A percentile compares a stretch with the other conserved stretches of the same genome.
Conservation (phyloP, 2,329 filamentous ascomycete species). For the Aspergillus sp. region DNA sequence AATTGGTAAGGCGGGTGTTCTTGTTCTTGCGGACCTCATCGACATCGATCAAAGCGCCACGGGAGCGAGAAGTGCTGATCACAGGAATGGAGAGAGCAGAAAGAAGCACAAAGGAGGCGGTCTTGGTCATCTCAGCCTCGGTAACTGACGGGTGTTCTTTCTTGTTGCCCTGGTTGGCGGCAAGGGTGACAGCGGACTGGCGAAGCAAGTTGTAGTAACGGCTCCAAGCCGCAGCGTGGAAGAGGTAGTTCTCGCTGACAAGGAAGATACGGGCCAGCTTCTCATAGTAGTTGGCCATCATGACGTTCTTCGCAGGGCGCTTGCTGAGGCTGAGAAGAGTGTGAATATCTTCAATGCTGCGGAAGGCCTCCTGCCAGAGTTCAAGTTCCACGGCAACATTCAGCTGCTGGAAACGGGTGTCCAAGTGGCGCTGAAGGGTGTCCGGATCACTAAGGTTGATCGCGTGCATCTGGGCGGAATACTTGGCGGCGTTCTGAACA, state of each 20-base stretch:
- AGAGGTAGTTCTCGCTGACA: conserved; percentile 98
- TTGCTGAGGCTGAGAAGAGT: conserved; percentile 97
- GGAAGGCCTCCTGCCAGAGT: conserved; percentile 99
- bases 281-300: conserved; percentile 99
- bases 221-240: conserved; percentile 97
- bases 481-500: conserved; percentile 98
- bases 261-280: conserved; percentile 98
- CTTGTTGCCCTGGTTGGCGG: conserved; percentile 86
- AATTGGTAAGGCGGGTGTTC: conserved; percentile 94
- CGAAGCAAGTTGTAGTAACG: conserved; percentile 96
- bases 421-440: conserved; percentile 93
- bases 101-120: conserved; percentile 91
- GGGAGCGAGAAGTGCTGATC: conserved; percentile 96
- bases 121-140: conserved; percentile 89
- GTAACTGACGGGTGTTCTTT: conserved; percentile 89
- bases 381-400: conserved; percentile 98
- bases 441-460: conserved; percentile 98
- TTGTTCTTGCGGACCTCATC: conserved; percentile 98
- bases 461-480: conserved; percentile 97
- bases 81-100: conserved; percentile 97
- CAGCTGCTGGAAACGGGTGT: conserved; percentile 97
- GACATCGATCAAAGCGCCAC: conserved; percentile 93
- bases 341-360: conserved; percentile 98
- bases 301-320: conserved; percentile 95
- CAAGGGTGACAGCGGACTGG: conserved; percentile 81